Evolutionary conservation across 495 filamentous ascomycete genomes (phyloP).

Genomic region (Aspergillus sclerotiicarbonarius): DNA sequence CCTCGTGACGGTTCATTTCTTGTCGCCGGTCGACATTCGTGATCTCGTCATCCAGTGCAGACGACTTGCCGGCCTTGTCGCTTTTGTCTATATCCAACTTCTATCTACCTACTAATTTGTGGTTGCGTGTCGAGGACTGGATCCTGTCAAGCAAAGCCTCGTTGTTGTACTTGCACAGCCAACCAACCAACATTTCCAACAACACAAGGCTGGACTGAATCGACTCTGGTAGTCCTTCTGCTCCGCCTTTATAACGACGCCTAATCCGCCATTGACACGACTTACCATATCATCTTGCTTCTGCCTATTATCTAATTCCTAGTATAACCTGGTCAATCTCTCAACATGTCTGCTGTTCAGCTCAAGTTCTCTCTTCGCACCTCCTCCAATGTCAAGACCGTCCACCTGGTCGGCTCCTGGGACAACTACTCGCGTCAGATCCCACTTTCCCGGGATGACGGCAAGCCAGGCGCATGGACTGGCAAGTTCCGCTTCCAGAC

Average conservation of each 20-base stretch:
- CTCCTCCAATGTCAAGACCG: slow-evolving; percentile 94
- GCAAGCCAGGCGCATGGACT: slow-evolving; percentile 83
- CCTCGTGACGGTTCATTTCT: slow-evolving; percentile 26
- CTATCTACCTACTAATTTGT: slow-evolving; percentile 18
- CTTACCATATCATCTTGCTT: slow-evolving; percentile 18
- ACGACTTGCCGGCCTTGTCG: slow-evolving; percentile 25
- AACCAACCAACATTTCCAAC: slow-evolving; percentile 19
- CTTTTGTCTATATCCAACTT: slow-evolving; percentile 13
- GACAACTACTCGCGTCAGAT: slow-evolving; percentile 94
- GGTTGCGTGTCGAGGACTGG: slow-evolving; percentile 27
- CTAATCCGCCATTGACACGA: slow-evolving; percentile 15
- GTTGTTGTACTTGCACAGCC: slow-evolving; percentile 16
- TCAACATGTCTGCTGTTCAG: slow-evolving; percentile 75
- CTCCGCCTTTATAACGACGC: slow-evolving; percentile 8
- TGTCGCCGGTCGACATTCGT: slow-evolving; percentile 53
- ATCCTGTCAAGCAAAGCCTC: slow-evolving; percentile 18
- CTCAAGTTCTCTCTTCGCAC: slow-evolving; percentile 90
- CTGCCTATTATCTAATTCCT: slow-evolving; percentile 27
- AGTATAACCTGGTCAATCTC: slow-evolving; percentile 36
- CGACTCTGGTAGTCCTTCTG: slow-evolving; percentile 27
- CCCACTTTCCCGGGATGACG: slow-evolving; percentile 82
- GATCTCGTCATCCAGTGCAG: slow-evolving; percentile 40
- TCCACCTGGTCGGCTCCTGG: slow-evolving; percentile 97
- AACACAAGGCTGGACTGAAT: slow-evolving; percentile 13
- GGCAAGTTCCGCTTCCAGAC: slow-evolving; percentile 96